Base-by-base conservation (phyloP, 164 flowering plant species). In the Saururus chinensis region DNA sequence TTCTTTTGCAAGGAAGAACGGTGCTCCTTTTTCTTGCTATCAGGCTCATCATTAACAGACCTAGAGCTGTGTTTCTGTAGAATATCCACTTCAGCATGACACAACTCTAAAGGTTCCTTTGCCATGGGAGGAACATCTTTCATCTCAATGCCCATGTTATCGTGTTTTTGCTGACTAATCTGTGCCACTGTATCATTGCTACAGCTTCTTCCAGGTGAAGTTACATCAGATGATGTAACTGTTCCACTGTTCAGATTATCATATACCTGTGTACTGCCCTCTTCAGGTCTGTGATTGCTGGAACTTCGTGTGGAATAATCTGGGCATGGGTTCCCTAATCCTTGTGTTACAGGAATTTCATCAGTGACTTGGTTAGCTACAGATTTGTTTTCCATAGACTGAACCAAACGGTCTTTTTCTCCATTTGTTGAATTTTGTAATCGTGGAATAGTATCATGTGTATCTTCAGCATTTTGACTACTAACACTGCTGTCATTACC, bases 381-480 rank as follows among this genome's bases (percentile, higher is more conserved):
- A 57, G 24, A 6, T 19, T 8, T 23, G 23, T 57, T 17, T 56
- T 51, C 62, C n/a, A 56, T 54, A 26, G 26, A 26, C 19, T 12
- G 25, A 57, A 17, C 14, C 19, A 14, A 30, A 24, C 26, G 55
- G 20, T 45, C 12, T 19, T 35, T n/a, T 21, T 51, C 17, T 56
- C 12, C 61, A 30, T 42, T 48, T 17, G 19, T 26, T 13, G 24
- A 45, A 8, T 49, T 57, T 13, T 55, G 59, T 6, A 12, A 49
- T 49, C 21, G 48, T 40, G 22, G 14, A 45, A 17, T 8, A 16
- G 55, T 26, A 30, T 19, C 26, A 30, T 45, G 58, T 40, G 61
- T 61, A 45, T 70, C 65, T 51, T 64, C 60, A 26, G 42, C 19
- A 53, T 30, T 40, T 51, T 62, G 57, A 60, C 62, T 26, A 62